phyloP scores from a whole-genome alignment of 1,139 yeast genomes.

The Suhomyces bokatorum region DNA sequence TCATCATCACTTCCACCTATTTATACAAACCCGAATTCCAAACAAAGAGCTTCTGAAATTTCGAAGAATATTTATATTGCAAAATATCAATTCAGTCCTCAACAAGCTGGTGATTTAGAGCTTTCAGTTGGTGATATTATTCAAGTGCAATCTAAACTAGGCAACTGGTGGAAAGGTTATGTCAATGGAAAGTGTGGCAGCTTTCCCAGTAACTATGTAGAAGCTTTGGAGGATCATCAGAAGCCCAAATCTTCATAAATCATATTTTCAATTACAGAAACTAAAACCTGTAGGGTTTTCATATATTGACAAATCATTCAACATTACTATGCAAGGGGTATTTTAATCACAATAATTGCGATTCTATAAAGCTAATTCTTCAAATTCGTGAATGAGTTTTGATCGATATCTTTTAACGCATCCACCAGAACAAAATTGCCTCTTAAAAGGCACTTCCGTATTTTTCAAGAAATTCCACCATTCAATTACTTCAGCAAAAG shows the following conservation, averaged over 20 bases:
- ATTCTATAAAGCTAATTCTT: constrained; percentile 7
- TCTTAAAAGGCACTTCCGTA: constrained; percentile 41
- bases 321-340: not conserved
- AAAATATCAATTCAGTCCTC: constrained; percentile 31
- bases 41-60: too few relatives aligned
- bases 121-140: constrained; percentile 52
- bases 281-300: not conserved
- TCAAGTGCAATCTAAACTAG: constrained; percentile 40
- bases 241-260: not conserved
- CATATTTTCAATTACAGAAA: not conserved
- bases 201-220: constrained; percentile 59
- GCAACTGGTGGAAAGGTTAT: constrained; percentile 65
- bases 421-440: constrained; percentile 46
- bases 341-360: not conserved
- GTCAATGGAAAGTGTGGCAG: constrained; percentile 48
- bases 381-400: constrained; percentile 6
- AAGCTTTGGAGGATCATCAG: not conserved
- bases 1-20: too few relatives aligned
- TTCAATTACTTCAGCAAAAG: constrained; percentile 56
- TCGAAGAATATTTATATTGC: constrained; percentile 20
- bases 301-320: not conserved
- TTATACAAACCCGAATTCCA: too few relatives aligned
- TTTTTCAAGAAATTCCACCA: constrained; percentile 60
- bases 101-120: constrained; percentile 47
- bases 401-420: constrained; percentile 34